Percentiles rank a stretch among this genome's conserved stretches.
These are phyloP conservation scores for Microcera coccophila DNA, from an alignment of 2,329 filamentous ascomycete genomes.

Conservation along the genomic window DNA sequence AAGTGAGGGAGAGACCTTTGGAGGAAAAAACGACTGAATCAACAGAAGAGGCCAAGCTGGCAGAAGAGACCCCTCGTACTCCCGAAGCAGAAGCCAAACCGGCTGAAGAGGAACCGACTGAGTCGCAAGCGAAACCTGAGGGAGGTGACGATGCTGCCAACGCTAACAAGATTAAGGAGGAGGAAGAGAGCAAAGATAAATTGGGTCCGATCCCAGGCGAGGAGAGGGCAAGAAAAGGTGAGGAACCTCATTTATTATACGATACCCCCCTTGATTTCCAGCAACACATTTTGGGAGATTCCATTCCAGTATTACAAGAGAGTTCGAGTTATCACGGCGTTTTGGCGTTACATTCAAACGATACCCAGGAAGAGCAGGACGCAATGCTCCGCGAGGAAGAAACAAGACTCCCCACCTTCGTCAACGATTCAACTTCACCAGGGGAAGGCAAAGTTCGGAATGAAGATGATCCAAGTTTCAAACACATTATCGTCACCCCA, in stretches of 20 bases:
- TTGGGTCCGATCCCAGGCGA: slow-evolving; percentile 37
- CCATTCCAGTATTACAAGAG: slow-evolving; percentile 23
- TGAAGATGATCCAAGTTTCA: slow-evolving; percentile 2
- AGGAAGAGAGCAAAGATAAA: slow-evolving; percentile 38
- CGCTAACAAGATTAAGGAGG: slow-evolving; percentile 23
- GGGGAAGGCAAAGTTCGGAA: slow-evolving; percentile 10
- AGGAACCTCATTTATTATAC: slow-evolving; percentile 37
- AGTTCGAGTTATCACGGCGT: slow-evolving; percentile 23
- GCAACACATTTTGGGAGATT: slow-evolving; percentile 28
- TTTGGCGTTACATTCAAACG: slow-evolving; percentile 28
- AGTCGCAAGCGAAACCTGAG: slow-evolving; percentile 12
- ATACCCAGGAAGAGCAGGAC: slow-evolving; percentile 23
- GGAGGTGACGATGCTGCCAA: slow-evolving; percentile 7
- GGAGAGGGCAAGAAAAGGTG: slow-evolving; percentile 42
- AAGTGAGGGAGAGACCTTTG: slow-evolving; percentile 16
- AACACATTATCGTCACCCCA: slow-evolving; percentile 2
- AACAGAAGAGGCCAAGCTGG: slow-evolving; percentile 2
- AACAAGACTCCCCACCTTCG: slow-evolving; percentile 21
- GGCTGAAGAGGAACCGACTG: slow-evolving; percentile 15
- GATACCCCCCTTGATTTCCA: slow-evolving; percentile 37
- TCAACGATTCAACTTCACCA: slow-evolving; percentile 12
- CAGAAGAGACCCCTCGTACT: slow-evolving; percentile 10
- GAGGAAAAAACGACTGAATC: slow-evolving; percentile 15
- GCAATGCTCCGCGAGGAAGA: slow-evolving; percentile 17
- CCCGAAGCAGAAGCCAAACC: slow-evolving; percentile 19